These are phyloP conservation scores for Plasmodium vinckei DNA, from an alignment of 169 alveolate genomes.

Conservation along the genomic window DNA sequence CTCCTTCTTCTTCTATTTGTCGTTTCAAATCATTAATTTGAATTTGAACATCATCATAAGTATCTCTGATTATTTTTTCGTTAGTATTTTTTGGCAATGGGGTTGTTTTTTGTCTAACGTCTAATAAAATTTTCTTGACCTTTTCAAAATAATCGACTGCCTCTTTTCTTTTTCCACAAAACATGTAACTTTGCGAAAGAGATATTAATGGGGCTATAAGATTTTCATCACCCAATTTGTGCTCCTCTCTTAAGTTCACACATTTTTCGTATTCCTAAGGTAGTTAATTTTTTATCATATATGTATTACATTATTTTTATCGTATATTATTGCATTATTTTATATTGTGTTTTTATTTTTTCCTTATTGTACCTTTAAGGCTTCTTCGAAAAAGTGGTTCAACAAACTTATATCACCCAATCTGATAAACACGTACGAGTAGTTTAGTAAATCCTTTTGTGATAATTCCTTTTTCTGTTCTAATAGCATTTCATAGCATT, in stretches of 20 bases:
- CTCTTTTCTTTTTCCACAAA: constrained; percentile 71
- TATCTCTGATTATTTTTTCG: constrained; percentile 67
- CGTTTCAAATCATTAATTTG: constrained; percentile 70
- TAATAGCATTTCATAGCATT: constrained; percentile 48
- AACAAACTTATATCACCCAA: constrained; percentile 53
- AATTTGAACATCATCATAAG: constrained; percentile 73
- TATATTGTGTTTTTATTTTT: constrained; percentile 4
- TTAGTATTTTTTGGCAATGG: constrained; percentile 60
- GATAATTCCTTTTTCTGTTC: constrained; percentile 48
- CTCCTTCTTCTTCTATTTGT: constrained; percentile 74
- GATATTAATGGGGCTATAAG: constrained; percentile 62
- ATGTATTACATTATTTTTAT: neutral
- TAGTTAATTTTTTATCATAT: neutral
- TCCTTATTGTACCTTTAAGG: constrained; percentile 13
- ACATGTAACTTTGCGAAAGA: constrained; percentile 73
- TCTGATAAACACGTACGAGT: constrained; percentile 54
- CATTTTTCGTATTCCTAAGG: constrained; percentile 60
- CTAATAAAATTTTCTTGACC: constrained; percentile 46
- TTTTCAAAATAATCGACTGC: constrained; percentile 69
- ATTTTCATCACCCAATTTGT: constrained; percentile 72
- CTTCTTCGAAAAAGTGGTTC: constrained; percentile 58
- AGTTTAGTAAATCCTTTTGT: constrained; percentile 40
- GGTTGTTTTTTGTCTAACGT: constrained; percentile 70
- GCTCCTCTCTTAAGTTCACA: constrained; percentile 46
- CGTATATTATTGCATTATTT: neutral